Evolutionary conservation across 352 stramenopile genomes (phyloP).

Genomic region (Phytophthora cryptogea): DNA sequence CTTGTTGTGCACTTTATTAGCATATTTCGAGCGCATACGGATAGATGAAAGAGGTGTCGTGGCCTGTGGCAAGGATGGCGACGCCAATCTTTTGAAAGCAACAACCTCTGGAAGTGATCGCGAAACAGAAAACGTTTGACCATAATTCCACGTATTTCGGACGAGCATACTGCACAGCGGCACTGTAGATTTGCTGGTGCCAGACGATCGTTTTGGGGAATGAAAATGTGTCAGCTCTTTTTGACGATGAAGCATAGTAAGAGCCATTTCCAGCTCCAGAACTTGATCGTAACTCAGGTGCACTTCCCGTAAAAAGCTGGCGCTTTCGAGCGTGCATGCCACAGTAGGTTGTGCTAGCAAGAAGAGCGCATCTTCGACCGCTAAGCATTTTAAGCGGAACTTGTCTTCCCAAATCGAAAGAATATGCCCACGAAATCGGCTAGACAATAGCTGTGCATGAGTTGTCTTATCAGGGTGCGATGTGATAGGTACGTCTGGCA

Average conservation of each 20-base stretch:
- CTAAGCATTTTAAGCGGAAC: slow-evolving; percentile 40
- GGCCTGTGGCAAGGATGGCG: background rate
- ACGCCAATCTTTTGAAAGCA: slow-evolving; percentile 2
- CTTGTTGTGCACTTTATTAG: background rate
- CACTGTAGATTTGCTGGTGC: background rate
- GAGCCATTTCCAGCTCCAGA: slow-evolving; percentile 58
- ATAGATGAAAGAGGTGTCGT: background rate
- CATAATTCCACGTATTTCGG: slow-evolving; percentile 25
- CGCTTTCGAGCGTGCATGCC: slow-evolving; percentile 45
- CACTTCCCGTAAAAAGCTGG: slow-evolving; percentile 39
- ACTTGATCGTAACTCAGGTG: slow-evolving; percentile 49
- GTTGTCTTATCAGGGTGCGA: background rate
- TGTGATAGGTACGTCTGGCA: background rate
- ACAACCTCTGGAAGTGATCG: slow-evolving; percentile 17
- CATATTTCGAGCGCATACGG: background rate
- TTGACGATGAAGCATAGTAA: slow-evolving; percentile 35
- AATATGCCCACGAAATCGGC: slow-evolving; percentile 13
- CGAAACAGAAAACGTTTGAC: slow-evolving; percentile 6
- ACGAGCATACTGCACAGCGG: slow-evolving; percentile 16
- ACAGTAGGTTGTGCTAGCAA: slow-evolving; percentile 49
- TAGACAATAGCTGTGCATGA: background rate
- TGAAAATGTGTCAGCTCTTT: slow-evolving; percentile 43
- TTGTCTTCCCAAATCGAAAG: slow-evolving; percentile 69
- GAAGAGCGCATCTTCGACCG: slow-evolving; percentile 47
- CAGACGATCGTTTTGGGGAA: slow-evolving; percentile 27